Evolutionary conservation across 129 eudicot species (phyloP).

Genomic region (Dittrichia graveolens): DNA sequence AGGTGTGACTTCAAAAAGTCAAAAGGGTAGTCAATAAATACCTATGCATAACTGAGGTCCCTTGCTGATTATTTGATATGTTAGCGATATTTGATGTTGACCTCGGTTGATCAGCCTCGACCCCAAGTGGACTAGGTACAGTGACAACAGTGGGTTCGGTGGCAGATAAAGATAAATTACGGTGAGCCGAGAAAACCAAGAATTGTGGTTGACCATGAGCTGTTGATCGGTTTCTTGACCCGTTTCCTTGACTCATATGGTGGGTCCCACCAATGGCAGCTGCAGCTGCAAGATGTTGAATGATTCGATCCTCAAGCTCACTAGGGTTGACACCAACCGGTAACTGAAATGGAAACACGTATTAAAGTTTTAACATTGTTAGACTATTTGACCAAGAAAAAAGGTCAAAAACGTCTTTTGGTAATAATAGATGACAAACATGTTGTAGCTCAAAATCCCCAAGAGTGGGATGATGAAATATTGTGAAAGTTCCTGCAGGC

Average conservation of each 20-base stretch:
- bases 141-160: slow-evolving; percentile 27
- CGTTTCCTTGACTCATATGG: slow-evolving; percentile 60
- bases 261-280: slow-evolving; percentile 83
- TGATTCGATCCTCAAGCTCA: slow-evolving; percentile 78
- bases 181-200: slow-evolving; percentile 57
- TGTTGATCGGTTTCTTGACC: slow-evolving; percentile 57
- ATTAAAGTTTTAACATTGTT: neutral
- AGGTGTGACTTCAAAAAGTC: neutral
- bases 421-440: slow-evolving; percentile 32
- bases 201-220: slow-evolving; percentile 58
- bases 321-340: slow-evolving; percentile 61
- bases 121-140: slow-evolving; percentile 9
- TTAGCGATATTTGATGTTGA: slow-evolving; percentile 35
- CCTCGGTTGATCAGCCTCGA: slow-evolving; percentile 25
- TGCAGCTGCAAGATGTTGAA: slow-evolving; percentile 87
- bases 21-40: slow-evolving; percentile 24
- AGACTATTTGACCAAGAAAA: no score
- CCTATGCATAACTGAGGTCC: slow-evolving; percentile 46
- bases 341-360: slow-evolving; percentile 40
- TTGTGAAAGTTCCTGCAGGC: slow-evolving; percentile 57
- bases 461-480: slow-evolving; percentile 71
- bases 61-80: slow-evolving; percentile 33
- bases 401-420: no score
- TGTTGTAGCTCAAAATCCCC: slow-evolving; percentile 78
- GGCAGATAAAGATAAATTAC: slow-evolving; percentile 45